Base-by-base conservation (phyloP, 2,329 filamentous ascomycete species). In the Colletotrichum sp. region DNA sequence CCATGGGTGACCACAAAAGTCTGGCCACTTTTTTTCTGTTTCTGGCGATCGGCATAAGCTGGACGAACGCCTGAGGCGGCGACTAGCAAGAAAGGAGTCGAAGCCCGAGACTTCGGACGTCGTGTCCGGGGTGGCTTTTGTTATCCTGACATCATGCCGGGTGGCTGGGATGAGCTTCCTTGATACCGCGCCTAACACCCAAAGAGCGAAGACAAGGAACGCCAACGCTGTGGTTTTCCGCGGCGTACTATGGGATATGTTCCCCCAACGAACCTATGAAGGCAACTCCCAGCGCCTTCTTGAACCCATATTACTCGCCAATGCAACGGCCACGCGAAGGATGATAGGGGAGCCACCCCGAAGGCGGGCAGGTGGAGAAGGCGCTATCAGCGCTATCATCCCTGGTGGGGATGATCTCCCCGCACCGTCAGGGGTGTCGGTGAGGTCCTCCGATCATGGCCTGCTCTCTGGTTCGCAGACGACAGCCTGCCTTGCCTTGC, bases 381-480 rank as follows among this genome's bases (percentile, higher is more conserved):
- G 70, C 34, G 70, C 58, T 73, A 76, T 76, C 73, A 68, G 70
- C 70, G 56, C 32, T 60, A 60, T 73, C 56, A 62, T 21, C 13
- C 30, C 28, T 30, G 43, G 64, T 73, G 70, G 58, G 24, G 48
- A 32, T 58, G 52, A 68, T 64, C 68, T 70, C 72, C 73, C 73
- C 73, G 73, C 70, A 69, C 58, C 18, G 28, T 38, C 73, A 73
- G 28, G 69, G 73, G 71, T 62, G 58, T 77, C 73, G 77, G 77
- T 62, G 78, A 74, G 66, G 77, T 43, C 70, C 74, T 76, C 77
- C 77, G 75, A 71, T 75, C 64, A 52, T 52, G 43, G 43, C 43
- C 43, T 52, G 43, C 43, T 21, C 4, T 52, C 43, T 48, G 43
- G 43, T 66, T 32, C 30, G 26, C 8, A n/a, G 32, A 64, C 21